Evolutionary conservation across 2,329 filamentous ascomycete species (phyloP).

Genomic region (Capronia coronata): DNA sequence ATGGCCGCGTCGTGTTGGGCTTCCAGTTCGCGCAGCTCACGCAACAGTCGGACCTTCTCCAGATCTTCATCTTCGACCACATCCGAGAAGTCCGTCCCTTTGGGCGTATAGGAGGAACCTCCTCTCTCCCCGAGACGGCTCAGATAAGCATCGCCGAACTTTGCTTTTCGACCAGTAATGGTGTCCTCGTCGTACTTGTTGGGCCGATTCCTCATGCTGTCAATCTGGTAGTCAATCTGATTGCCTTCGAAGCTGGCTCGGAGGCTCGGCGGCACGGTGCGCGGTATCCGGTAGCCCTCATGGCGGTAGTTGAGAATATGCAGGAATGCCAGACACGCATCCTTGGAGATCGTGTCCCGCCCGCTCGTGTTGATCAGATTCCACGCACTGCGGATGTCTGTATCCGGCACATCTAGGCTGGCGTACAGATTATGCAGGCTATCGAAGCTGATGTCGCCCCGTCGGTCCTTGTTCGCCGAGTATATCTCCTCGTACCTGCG

Average conservation of each 20-base stretch:
- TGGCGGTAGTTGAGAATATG: slow-evolving; percentile 95
- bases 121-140: slow-evolving; percentile 76
- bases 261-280: slow-evolving; percentile 83
- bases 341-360: slow-evolving; percentile 77
- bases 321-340: slow-evolving; percentile 87
- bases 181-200: slow-evolving; percentile 65
- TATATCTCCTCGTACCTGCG: slow-evolving; percentile 97
- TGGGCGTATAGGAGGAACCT: slow-evolving; percentile 62
- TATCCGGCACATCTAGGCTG: slow-evolving; percentile 57
- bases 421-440: slow-evolving; percentile 52
- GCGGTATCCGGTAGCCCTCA: slow-evolving; percentile 89
- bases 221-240: slow-evolving; percentile 91
- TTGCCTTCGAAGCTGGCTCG: slow-evolving; percentile 89
- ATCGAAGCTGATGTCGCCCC: slow-evolving; percentile 60
- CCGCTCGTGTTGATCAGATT: slow-evolving; percentile 94
- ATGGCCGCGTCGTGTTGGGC: slow-evolving; percentile 80
- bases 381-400: slow-evolving; percentile 85
- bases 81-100: slow-evolving; percentile 80
- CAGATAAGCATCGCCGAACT: slow-evolving; percentile 95
- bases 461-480: slow-evolving; percentile 77
- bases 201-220: slow-evolving; percentile 61
- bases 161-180: slow-evolving; percentile 80
- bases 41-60: slow-evolving; percentile 93
- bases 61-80: slow-evolving; percentile 85
- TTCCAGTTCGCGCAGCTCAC: slow-evolving; percentile 83